These are phyloP conservation scores for Ophiocordyceps unilateralis DNA, from an alignment of 2,329 filamentous ascomycete species.

Conservation along the genomic window DNA sequence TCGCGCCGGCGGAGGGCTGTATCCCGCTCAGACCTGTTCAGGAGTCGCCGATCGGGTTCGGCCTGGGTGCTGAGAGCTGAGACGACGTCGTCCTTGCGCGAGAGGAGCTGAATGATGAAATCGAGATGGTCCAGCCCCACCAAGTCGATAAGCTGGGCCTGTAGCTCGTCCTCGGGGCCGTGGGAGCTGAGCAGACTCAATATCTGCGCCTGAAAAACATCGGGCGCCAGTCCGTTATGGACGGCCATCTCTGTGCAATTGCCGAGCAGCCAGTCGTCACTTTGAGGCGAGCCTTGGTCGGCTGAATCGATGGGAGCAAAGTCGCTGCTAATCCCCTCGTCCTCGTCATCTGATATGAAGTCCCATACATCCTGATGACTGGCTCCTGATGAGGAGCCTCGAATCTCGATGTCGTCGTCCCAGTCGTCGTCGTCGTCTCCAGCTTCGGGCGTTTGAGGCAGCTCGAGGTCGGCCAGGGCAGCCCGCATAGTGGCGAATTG, in stretches of 20 bases:
- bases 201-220: conserved; percentile 64
- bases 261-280: conserved; percentile 50
- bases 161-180: conserved; percentile 68
- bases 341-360: conserved; percentile 61
- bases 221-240: conserved; percentile 48
- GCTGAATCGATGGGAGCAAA: conserved; percentile 29
- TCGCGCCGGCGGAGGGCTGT: conserved; percentile 62
- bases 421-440: conserved; percentile 18
- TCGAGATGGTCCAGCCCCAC: conserved; percentile 89
- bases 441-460: conserved; percentile 24
- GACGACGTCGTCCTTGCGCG: conserved; percentile 53
- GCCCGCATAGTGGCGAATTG: conserved; percentile 76
- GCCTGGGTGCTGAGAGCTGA: conserved; percentile 19
- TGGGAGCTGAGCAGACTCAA: conserved; percentile 52
- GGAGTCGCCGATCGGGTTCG: conserved; percentile 32
- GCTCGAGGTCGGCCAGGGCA: conserved; percentile 56
- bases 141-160: conserved; percentile 75
- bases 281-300: conserved; percentile 23
- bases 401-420: conserved; percentile 15
- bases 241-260: conserved; percentile 51
- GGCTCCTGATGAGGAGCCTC: conserved; percentile 35
- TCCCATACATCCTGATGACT: conserved; percentile 82
- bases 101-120: conserved; percentile 78
- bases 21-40: conserved; percentile 63
- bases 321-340: conserved; percentile 49